Percentiles rank a stretch among this genome's conserved stretches.
phyloP scores from a whole-genome alignment of 768 basidiomycete species.

The Boletales sp. region DNA sequence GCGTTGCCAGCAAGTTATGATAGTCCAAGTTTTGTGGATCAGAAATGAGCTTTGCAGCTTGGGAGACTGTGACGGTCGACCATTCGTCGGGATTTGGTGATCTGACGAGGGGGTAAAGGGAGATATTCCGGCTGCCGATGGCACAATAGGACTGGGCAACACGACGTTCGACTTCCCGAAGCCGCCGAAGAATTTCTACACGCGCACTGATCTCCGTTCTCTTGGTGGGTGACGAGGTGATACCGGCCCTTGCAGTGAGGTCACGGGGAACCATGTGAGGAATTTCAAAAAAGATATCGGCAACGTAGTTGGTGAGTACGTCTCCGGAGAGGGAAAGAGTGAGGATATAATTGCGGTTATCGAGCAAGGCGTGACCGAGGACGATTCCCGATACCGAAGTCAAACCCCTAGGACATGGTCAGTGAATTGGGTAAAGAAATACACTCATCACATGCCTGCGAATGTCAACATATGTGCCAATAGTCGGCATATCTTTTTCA shows the following conservation, averaged over 20 bases:
- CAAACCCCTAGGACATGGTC: conserved; percentile 15
- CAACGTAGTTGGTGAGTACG: conserved; percentile 41
- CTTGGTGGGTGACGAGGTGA: conserved; percentile 22
- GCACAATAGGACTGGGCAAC: conserved; percentile 44
- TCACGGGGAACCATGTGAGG: conserved; percentile 50
- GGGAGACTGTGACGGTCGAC: conserved; percentile 48
- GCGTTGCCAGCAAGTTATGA: conserved; percentile 49
- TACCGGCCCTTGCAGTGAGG: conserved; percentile 49
- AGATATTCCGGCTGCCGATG: conserved; percentile 23
- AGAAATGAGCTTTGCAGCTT: conserved; percentile 48
- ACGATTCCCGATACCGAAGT: conserved; percentile 25
- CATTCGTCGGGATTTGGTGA: conserved; percentile 49
- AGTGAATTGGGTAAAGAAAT: conserved; percentile 2
- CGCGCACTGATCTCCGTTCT: conserved; percentile 52
- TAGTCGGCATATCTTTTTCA: conserved; percentile 22
- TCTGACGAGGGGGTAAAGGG: conserved; percentile 43
- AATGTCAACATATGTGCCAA: conserved; percentile 52
- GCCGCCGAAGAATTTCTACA: conserved; percentile 55
- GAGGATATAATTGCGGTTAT: conserved; percentile 26
- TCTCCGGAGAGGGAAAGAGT: conserved; percentile 45
- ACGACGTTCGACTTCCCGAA: conserved; percentile 50
- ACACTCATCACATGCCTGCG: conserved; percentile 38
- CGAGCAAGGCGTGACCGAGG: conserved; percentile 28
- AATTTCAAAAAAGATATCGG: conserved; percentile 61
- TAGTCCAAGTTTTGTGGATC: conserved; percentile 18